Evolutionary conservation across 164 flowering plant species (phyloP).

Genomic region (Paratinospora sagittata): DNA sequence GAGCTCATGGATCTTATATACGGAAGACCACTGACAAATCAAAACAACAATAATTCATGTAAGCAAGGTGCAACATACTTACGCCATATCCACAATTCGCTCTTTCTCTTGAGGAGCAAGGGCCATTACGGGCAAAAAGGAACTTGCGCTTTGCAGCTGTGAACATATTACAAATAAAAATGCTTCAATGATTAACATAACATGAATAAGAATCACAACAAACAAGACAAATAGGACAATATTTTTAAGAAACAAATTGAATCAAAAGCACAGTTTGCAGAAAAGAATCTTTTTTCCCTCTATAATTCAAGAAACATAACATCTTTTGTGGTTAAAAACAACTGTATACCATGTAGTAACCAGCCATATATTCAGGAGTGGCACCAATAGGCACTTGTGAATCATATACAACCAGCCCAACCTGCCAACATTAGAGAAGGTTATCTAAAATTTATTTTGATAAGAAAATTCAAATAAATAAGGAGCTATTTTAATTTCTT

Average conservation of each 20-base stretch:
- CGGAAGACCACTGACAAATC: neutral
- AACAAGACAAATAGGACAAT: neutral
- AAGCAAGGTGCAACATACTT: slow-evolving; percentile 27
- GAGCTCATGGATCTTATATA: too few relatives aligned
- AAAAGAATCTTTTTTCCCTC: neutral
- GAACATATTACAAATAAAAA: slow-evolving; percentile 2
- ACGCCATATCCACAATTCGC: slow-evolving; percentile 92
- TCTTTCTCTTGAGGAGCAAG: slow-evolving; percentile 98
- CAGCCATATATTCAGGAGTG: slow-evolving; percentile 99
- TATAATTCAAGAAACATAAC: neutral
- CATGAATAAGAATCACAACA: neutral
- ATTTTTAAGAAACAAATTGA: neutral
- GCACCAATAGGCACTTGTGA: slow-evolving; percentile 99
- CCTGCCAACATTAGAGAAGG: slow-evolving; percentile 37
- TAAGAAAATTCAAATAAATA: neutral
- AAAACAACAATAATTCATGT: neutral
- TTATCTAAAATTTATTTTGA: neutral
- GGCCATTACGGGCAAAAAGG: slow-evolving; percentile 99
- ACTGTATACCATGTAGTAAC: slow-evolving; percentile 72
- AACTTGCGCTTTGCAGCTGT: slow-evolving; percentile 96
- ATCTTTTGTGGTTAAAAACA: neutral
- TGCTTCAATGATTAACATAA: too few relatives aligned
- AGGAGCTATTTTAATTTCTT: neutral
- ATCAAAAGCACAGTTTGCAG: neutral
- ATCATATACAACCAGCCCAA: slow-evolving; percentile 91